These are phyloP conservation scores for Jacaranda mimosifolia DNA, from an alignment of 257 asterid genomes.

Conservation along the genomic window DNA sequence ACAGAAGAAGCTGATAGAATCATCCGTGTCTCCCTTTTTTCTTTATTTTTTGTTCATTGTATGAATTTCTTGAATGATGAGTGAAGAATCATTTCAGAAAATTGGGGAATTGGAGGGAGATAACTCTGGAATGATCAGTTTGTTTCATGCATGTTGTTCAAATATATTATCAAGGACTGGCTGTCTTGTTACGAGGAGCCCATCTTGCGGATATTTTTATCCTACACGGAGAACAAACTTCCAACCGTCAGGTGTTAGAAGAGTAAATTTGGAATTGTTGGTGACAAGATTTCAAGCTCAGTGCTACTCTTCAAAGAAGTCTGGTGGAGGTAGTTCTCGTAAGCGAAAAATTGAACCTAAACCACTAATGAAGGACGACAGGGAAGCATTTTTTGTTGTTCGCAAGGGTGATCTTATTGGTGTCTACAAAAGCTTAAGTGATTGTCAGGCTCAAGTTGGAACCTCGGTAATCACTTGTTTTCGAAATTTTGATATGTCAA, in stretches of 20 bases:
- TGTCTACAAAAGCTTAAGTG: slow-evolving; percentile 89
- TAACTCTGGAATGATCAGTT: slow-evolving; percentile 68
- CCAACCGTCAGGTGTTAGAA: slow-evolving; percentile 51
- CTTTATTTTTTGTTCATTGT: slow-evolving; percentile 16
- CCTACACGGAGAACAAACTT: slow-evolving; percentile 52
- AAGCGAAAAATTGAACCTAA: slow-evolving; percentile 46
- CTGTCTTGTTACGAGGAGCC: slow-evolving; percentile 45
- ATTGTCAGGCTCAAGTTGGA: slow-evolving; percentile 98
- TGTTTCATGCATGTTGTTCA: slow-evolving; percentile 69
- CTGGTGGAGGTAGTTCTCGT: slow-evolving; percentile 50
- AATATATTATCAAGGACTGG: slow-evolving; percentile 53
- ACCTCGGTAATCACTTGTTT: slow-evolving; percentile 69
- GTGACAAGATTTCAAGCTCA: slow-evolving; percentile 49
- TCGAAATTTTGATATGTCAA: slow-evolving; percentile 31
- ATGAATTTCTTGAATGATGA: slow-evolving; percentile 5
- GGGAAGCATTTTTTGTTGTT: slow-evolving; percentile 90
- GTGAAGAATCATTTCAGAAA: slow-evolving; percentile 42
- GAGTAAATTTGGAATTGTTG: slow-evolving; percentile 43
- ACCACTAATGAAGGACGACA: slow-evolving; percentile 82
- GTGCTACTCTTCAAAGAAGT: slow-evolving; percentile 64
- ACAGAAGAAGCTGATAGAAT: neutral
- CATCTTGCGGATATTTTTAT: slow-evolving; percentile 46
- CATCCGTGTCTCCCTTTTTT: slow-evolving; percentile 16
- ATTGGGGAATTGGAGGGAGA: slow-evolving; percentile 46
- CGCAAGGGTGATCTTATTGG: slow-evolving; percentile 95